Conservation (phyloP, 2,329 filamentous ascomycete species). For the Waltergamsia citrina region DNA sequence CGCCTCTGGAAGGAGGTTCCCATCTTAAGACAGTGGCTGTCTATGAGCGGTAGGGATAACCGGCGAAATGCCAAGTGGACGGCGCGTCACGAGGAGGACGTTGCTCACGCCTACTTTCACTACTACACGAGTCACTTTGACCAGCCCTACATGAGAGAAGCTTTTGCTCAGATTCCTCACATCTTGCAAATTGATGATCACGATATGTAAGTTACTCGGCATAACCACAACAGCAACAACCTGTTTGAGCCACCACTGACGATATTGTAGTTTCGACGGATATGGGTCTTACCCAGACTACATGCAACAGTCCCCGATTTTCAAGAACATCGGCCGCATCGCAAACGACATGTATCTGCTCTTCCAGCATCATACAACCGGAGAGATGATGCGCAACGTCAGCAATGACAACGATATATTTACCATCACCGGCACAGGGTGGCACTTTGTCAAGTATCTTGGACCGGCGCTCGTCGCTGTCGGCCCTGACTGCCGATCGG, state of each 20-base stretch:
- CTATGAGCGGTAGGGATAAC: slow-evolving; percentile 86
- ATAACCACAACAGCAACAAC: too few relatives aligned
- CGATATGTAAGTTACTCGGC: slow-evolving; percentile 73
- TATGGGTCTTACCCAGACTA: slow-evolving; percentile 96
- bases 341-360: slow-evolving; percentile 96
- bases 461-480: slow-evolving; percentile 85
- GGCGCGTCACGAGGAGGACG: slow-evolving; percentile 88
- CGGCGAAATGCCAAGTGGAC: slow-evolving; percentile 88
- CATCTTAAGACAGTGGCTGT: slow-evolving; percentile 87
- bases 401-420: slow-evolving; percentile 86
- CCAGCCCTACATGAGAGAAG: slow-evolving; percentile 86
- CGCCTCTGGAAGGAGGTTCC: slow-evolving; percentile 94
- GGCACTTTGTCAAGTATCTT: slow-evolving; percentile 97
- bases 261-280: slow-evolving; percentile 83
- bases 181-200: slow-evolving; percentile 91
- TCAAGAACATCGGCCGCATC: slow-evolving; percentile 94
- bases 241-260: slow-evolving; percentile 5
- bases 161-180: slow-evolving; percentile 95
- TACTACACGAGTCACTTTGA: slow-evolving; percentile 99
- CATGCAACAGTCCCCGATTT: slow-evolving; percentile 96
- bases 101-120: slow-evolving; percentile 94
- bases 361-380: slow-evolving; percentile 95
- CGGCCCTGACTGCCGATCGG: slow-evolving; percentile 84
- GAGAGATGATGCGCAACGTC: slow-evolving; percentile 85
- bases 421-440: slow-evolving; percentile 92